Percentiles rank a stretch among this genome's conserved stretches.
These are phyloP conservation scores for Huntiella decipiens DNA, from an alignment of 2,329 filamentous ascomycete genomes.

Conservation along the genomic window DNA sequence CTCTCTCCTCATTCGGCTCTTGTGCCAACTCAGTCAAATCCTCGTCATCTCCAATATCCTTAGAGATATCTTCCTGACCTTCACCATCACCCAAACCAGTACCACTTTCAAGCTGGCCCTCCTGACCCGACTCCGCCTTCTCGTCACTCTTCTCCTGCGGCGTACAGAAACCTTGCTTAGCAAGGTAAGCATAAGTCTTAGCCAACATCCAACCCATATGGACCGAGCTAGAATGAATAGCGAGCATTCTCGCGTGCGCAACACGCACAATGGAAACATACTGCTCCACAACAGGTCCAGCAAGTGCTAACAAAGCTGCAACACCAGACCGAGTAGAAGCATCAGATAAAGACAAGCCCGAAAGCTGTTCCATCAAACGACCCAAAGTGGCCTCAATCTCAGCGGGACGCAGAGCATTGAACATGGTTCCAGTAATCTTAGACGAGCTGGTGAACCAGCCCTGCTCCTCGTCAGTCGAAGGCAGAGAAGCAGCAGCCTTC, in stretches of 20 bases:
- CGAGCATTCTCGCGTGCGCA: conserved; percentile 36
- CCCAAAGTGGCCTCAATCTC: conserved; percentile 19
- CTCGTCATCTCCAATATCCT: conserved; percentile 86
- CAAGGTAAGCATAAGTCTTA: conserved; percentile 60
- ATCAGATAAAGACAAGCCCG: background rate
- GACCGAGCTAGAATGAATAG: conserved; percentile 50
- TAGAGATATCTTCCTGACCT: conserved; percentile 93
- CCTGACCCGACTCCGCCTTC: conserved; percentile 50
- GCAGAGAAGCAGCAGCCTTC: conserved; percentile 32
- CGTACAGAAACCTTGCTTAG: conserved; percentile 75
- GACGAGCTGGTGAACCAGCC: conserved; percentile 28
- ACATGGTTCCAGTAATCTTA: conserved; percentile 6
- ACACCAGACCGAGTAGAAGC: background rate
- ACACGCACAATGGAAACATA: conserved; percentile 45
- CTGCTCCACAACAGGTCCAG: conserved; percentile 55
- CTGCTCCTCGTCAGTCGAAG: conserved; percentile 16
- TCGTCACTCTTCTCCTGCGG: conserved; percentile 64
- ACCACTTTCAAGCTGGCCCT: conserved; percentile 70
- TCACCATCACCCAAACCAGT: conserved; percentile 91
- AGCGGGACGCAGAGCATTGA: conserved; percentile 7
- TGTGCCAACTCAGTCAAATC: conserved; percentile 83
- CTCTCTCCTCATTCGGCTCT: conserved; percentile 50
- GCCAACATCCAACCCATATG: conserved; percentile 59
- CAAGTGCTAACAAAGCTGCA: conserved; percentile 31
- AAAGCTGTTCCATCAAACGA: conserved; percentile 19